Percentiles rank a stretch among this genome's conserved stretches.
Conservation (phyloP, 192 early-diverging fungal genomes). For the Coemansia brasiliensis region DNA sequence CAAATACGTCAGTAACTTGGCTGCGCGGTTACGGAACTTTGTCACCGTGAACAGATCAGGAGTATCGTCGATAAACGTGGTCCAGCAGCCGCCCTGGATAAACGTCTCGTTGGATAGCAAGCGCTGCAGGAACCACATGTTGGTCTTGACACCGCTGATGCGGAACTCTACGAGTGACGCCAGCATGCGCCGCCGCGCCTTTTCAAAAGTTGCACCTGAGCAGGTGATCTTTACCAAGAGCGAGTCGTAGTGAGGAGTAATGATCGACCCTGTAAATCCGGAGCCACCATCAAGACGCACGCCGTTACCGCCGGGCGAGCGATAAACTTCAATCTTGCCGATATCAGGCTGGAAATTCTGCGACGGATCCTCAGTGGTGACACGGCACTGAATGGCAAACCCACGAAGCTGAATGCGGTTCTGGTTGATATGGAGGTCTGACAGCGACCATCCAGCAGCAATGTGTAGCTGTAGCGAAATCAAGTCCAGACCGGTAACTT, state of each 20-base stretch:
- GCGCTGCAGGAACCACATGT: constrained; percentile 89
- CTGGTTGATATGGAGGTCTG: constrained; percentile 78
- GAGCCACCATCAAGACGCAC: constrained; percentile 88
- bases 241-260: constrained; percentile 95
- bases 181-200: constrained; percentile 86
- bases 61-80: constrained; percentile 97
- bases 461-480: constrained; percentile 93
- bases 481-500: constrained; percentile 94
- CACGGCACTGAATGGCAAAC: constrained; percentile 93
- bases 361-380: constrained; percentile 94
- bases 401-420: constrained; percentile 77
- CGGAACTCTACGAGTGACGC: constrained; percentile 90
- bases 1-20: constrained; percentile 84
- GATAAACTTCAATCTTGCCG: constrained; percentile 92
- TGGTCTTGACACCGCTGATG: constrained; percentile 95
- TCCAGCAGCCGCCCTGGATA: constrained; percentile 85
- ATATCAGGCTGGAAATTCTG: constrained; percentile 94
- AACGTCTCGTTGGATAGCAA: constrained; percentile 83
- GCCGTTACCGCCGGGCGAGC: constrained; percentile 85
- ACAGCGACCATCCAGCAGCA: constrained; percentile 80
- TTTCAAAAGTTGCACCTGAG: constrained; percentile 84
- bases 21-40: constrained; percentile 79
- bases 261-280: constrained; percentile 86
- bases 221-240: constrained; percentile 89
- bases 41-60: constrained; percentile 86